Evolutionary conservation across 2,329 filamentous ascomycete species (phyloP).

Genomic region (Phialophora verrucosa): DNA sequence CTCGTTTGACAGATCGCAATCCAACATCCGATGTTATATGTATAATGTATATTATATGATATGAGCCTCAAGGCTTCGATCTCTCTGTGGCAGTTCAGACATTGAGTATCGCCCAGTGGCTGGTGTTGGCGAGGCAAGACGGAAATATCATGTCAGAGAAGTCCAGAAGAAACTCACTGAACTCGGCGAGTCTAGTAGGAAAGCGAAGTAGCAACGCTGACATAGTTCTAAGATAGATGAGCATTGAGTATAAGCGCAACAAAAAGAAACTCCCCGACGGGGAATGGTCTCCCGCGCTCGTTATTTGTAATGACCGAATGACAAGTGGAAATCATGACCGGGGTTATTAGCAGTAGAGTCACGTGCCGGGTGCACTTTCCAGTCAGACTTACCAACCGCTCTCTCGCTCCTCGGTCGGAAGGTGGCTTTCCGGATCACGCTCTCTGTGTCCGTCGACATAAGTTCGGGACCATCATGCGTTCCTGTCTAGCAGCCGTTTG

Average conservation of each 20-base stretch:
- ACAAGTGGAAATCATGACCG: too few species aligned
- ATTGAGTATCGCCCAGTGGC: not conserved
- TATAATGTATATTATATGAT: not conserved
- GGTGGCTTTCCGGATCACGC: constrained; percentile 20
- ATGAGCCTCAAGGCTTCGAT: not conserved
- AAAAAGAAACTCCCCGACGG: constrained; percentile 27
- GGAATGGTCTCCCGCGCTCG: constrained; percentile 35
- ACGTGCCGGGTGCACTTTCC: too few species aligned
- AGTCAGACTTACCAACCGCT: not conserved
- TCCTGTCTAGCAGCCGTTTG: not conserved
- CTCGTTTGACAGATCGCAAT: not conserved
- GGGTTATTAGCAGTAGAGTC: too few species aligned
- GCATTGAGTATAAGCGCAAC: not conserved
- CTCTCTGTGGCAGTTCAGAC: not conserved
- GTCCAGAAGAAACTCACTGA: too few species aligned
- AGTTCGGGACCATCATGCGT: not conserved
- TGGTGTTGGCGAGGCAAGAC: not conserved
- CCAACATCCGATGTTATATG: not conserved
- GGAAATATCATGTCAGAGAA: not conserved
- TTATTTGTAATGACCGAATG: too few species aligned
- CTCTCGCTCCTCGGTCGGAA: constrained; percentile 2
- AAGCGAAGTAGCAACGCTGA: too few species aligned
- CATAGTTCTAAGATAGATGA: too few species aligned
- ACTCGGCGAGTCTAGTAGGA: too few species aligned
- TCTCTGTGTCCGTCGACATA: not conserved